phyloP scores from a whole-genome alignment of 2,329 filamentous ascomycete genomes.

The Aureobasidium melanogenum region DNA sequence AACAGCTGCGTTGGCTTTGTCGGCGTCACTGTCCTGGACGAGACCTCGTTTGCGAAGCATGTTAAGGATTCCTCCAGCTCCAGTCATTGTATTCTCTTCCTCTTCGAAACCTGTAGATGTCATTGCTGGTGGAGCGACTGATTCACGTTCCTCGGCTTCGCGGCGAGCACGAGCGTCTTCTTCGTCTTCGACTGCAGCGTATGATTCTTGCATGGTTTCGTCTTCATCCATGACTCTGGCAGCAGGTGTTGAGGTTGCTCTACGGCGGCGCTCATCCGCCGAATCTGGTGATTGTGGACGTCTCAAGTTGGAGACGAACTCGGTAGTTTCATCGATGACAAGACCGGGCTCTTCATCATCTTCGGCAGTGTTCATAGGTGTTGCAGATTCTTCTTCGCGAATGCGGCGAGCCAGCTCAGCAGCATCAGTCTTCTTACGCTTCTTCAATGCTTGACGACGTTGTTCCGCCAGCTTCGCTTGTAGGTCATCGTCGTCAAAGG shows the following conservation, averaged over 20 bases:
- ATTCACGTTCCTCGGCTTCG: slow-evolving; percentile 23
- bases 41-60: slow-evolving; percentile 81
- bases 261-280: slow-evolving; percentile 24
- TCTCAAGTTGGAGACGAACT: slow-evolving; percentile 82
- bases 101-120: slow-evolving; percentile 70
- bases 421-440: slow-evolving; percentile 76
- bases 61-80: slow-evolving; percentile 72
- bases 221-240: slow-evolving; percentile 43
- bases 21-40: slow-evolving; percentile 55
- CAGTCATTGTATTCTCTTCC: slow-evolving; percentile 65
- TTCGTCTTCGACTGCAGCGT: slow-evolving; percentile 36
- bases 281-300: slow-evolving; percentile 43
- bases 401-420: slow-evolving; percentile 82
- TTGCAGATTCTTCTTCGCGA: slow-evolving; percentile 49
- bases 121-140: slow-evolving; percentile 36
- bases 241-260: slow-evolving; percentile 13
- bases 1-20: slow-evolving; percentile 40
- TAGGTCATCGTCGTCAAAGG: slow-evolving; percentile 79
- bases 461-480: slow-evolving; percentile 80
- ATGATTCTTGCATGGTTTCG: slow-evolving; percentile 28
- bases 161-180: slow-evolving; percentile 36
- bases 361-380: slow-evolving; percentile 47
- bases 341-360: slow-evolving; percentile 55
- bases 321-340: slow-evolving; percentile 91
- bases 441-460: slow-evolving; percentile 75